A percentile compares a stretch with the other conserved stretches of the same genome.
These are phyloP conservation scores for Stephanodiscus minutulus DNA, from an alignment of 108 stramenopile genomes.

Conservation along the genomic window DNA sequence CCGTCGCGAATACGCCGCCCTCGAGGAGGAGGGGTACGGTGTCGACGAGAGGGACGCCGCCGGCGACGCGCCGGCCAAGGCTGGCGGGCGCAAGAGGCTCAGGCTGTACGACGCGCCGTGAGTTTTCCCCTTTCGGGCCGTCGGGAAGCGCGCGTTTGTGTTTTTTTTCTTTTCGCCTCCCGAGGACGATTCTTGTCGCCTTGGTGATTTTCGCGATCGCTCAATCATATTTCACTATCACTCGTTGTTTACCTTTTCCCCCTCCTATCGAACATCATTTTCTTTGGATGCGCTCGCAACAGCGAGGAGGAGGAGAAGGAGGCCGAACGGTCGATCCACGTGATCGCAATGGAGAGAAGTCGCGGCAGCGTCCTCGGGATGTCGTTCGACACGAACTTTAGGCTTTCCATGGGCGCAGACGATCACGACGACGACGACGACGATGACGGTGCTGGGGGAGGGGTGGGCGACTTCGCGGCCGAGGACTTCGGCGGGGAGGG, in stretches of 20 bases:
- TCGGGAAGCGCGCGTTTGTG: not conserved
- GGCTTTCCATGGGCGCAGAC: slow-evolving; percentile 50
- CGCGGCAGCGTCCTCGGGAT: slow-evolving; percentile 47
- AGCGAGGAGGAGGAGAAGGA: slow-evolving; percentile 76
- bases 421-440: slow-evolving; percentile 40
- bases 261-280: not conserved
- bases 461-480: slow-evolving; percentile 15
- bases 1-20: slow-evolving; percentile 57
- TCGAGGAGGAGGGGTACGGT: slow-evolving; percentile 73
- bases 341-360: slow-evolving; percentile 80
- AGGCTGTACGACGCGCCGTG: slow-evolving; percentile 44
- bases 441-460: slow-evolving; percentile 17
- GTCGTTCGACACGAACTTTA: slow-evolving; percentile 49
- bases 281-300: slow-evolving; percentile 50
- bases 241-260: not conserved
- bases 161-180: not conserved
- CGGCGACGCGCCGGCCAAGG: too few relatives aligned
- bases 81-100: slow-evolving; percentile 26
- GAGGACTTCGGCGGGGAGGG: slow-evolving; percentile 45
- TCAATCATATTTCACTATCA: not conserved
- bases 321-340: slow-evolving; percentile 81
- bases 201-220: not conserved
- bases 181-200: not conserved
- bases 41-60: slow-evolving; percentile 38
- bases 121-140: not conserved